These are phyloP conservation scores for Bretschneidera sinensis DNA, from an alignment of 345 rosid species.

Conservation along the genomic window DNA sequence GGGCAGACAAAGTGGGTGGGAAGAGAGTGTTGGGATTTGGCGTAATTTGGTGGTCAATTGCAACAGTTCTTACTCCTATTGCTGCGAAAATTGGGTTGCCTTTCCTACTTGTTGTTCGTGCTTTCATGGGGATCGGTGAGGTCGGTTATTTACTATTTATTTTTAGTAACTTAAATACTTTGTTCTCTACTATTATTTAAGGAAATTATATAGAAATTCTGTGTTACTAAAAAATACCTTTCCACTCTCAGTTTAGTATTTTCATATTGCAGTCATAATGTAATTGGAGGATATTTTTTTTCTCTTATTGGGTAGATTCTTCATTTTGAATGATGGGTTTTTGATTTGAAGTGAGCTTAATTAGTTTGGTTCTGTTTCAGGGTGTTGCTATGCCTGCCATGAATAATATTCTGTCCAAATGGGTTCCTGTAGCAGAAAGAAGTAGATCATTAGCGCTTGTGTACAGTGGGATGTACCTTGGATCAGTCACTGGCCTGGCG, in stretches of 20 bases:
- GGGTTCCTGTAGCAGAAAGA: conserved; percentile 94
- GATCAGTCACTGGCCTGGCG: conserved; percentile 91
- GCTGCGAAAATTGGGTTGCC: conserved; percentile 92
- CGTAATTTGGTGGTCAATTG: conserved; percentile 92
- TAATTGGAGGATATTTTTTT: background rate
- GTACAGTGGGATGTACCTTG: conserved; percentile 93
- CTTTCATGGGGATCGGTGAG: conserved; percentile 96
- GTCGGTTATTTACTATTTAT: conserved; percentile 23
- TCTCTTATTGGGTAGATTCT: background rate
- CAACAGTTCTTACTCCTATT: conserved; percentile 77
- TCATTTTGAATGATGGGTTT: background rate
- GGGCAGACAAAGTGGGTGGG: conserved; percentile 95
- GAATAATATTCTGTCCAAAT: conserved; percentile 88
- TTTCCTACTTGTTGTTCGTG: conserved; percentile 76
- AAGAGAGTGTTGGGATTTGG: conserved; percentile 84
- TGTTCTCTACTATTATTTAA: background rate
- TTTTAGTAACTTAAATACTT: no score
- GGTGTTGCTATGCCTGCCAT: conserved; percentile 99
- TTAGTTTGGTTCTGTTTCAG: conserved; percentile 24
- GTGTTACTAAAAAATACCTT: no score
- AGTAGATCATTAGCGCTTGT: conserved; percentile 89
- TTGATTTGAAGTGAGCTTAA: background rate
- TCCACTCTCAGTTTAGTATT: no score
- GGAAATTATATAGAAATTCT: no score
- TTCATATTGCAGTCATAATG: background rate